phyloP scores from a whole-genome alignment of 2,329 filamentous ascomycete genomes.

The Monosporascus sp. region DNA sequence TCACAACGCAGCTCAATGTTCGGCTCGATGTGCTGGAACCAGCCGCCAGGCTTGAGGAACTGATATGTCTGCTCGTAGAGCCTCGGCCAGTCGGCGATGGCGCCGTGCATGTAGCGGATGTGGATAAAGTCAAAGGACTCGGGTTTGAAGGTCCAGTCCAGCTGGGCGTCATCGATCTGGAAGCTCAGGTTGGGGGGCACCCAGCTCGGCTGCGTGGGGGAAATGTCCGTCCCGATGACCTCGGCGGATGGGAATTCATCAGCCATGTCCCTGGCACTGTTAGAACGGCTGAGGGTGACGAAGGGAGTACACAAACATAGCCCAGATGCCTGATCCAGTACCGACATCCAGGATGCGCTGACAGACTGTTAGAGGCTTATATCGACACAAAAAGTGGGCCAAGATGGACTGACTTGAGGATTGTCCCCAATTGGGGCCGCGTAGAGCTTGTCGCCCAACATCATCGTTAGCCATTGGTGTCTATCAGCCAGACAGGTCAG shows the following conservation, averaged over 20 bases:
- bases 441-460: too few relatives aligned
- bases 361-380: not conserved
- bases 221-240: constrained; percentile 21
- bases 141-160: constrained; percentile 9
- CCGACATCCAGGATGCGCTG: too few relatives aligned
- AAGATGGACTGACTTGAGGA: not conserved
- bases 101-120: constrained; percentile 13
- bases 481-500: too few relatives aligned
- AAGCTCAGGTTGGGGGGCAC: constrained; percentile 13
- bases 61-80: constrained; percentile 13
- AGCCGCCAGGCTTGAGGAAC: constrained; percentile 9
- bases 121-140: constrained; percentile 16
- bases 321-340: constrained; percentile 7
- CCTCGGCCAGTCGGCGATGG: constrained; percentile 13
- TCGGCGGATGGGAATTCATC: constrained; percentile 12
- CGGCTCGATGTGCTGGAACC: constrained; percentile 12
- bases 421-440: too few relatives aligned
- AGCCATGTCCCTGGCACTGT: constrained; percentile 11
- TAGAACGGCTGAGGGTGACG: not conserved
- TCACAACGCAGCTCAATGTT: constrained; percentile 10
- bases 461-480: too few relatives aligned
- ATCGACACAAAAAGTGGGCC: not conserved
- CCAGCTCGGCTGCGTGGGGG: constrained; percentile 16
- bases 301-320: constrained; percentile 6
- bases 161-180: constrained; percentile 15